Evolutionary conservation across 495 filamentous ascomycete genomes (phyloP).

Genomic region (Aspergillus haitiensis): DNA sequence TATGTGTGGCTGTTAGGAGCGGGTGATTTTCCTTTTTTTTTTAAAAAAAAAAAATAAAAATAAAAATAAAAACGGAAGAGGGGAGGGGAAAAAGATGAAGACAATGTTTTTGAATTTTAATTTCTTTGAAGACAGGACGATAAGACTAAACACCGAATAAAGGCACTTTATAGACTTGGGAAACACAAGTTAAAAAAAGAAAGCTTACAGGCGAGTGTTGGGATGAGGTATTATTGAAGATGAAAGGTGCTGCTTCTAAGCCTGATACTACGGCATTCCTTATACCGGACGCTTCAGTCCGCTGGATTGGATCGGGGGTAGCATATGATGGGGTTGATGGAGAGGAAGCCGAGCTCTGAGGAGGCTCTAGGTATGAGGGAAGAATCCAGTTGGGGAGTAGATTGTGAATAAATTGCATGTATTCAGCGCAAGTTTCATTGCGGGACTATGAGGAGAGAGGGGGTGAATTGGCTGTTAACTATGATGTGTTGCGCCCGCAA

Average conservation of each 20-base stretch:
- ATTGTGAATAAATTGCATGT: constrained; percentile 20
- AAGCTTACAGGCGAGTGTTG: constrained; percentile 5
- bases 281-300: constrained; percentile 27
- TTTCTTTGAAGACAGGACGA: too few species aligned
- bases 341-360: constrained; percentile 11
- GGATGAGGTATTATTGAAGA: constrained; percentile 2
- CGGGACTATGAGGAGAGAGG: constrained; percentile 9
- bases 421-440: constrained; percentile 17
- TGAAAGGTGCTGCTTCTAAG: constrained; percentile 3
- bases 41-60: too few species aligned
- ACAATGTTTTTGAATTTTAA: too few species aligned
- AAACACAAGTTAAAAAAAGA: neutral
- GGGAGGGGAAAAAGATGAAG: neutral
- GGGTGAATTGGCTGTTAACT: neutral
- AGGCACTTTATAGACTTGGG: too few species aligned
- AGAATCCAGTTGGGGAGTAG: constrained; percentile 16
- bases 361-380: constrained; percentile 6
- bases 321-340: constrained; percentile 22
- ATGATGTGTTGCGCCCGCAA: neutral
- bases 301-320: constrained; percentile 21
- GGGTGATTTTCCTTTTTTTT: too few species aligned
- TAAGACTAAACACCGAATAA: too few species aligned
- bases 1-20: neutral
- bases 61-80: neutral
- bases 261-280: constrained; percentile 19